Conservation (phyloP, 2,329 filamentous ascomycete genomes). For the Colletotrichum lupini region DNA sequence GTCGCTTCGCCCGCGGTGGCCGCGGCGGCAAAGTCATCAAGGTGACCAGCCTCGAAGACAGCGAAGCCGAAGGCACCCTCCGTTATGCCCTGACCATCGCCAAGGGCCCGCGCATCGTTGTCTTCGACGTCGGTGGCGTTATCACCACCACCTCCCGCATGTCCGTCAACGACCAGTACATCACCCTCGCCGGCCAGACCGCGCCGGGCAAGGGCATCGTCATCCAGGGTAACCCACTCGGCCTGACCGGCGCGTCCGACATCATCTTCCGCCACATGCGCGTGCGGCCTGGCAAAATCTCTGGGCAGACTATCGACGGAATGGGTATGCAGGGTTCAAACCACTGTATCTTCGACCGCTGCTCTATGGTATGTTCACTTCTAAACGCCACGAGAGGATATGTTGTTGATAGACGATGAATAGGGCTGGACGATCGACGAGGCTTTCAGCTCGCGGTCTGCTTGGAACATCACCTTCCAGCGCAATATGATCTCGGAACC, state of each 20-base stretch:
- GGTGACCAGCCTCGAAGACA: slow-evolving; percentile 49
- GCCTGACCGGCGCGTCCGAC: slow-evolving; percentile 45
- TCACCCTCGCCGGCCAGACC: slow-evolving; percentile 60
- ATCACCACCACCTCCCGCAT: slow-evolving; percentile 58
- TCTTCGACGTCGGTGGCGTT: slow-evolving; percentile 59
- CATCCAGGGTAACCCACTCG: slow-evolving; percentile 44
- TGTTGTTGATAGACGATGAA: background rate
- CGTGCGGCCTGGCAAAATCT: slow-evolving; percentile 44
- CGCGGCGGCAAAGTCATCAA: slow-evolving; percentile 49
- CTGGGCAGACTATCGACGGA: slow-evolving; percentile 45
- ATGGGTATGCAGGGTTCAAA: slow-evolving; percentile 49
- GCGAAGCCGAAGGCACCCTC: slow-evolving; percentile 44
- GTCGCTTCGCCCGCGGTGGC: slow-evolving; percentile 47
- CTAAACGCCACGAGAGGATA: rapidly evolving
- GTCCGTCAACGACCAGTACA: slow-evolving; percentile 54
- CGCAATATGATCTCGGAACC: slow-evolving; percentile 49
- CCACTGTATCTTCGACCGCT: slow-evolving; percentile 47
- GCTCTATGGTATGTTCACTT: slow-evolving; percentile 41
- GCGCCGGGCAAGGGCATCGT: slow-evolving; percentile 56
- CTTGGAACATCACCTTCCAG: slow-evolving; percentile 48
- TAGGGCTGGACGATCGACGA: slow-evolving; percentile 48
- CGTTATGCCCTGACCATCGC: slow-evolving; percentile 51
- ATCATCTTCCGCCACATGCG: slow-evolving; percentile 41
- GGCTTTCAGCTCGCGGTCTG: slow-evolving; percentile 46
- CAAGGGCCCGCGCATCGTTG: slow-evolving; percentile 54